phyloP scores from a whole-genome alignment of 805 yeast genomes.

The Candida montana region DNA sequence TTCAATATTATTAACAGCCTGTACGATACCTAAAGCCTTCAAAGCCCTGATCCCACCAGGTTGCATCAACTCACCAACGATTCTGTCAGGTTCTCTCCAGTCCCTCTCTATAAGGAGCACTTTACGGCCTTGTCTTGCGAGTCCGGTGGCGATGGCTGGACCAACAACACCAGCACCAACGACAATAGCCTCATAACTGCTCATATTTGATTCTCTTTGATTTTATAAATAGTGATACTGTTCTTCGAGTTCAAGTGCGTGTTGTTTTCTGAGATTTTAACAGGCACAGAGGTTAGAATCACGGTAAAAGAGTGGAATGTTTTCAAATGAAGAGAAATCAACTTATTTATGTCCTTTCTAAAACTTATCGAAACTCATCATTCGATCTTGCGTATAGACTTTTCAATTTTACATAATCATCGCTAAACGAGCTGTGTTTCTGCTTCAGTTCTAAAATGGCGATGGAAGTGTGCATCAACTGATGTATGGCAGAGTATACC shows the following conservation, averaged over 20 bases:
- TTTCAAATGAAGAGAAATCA: no score
- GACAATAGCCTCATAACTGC: conserved; percentile 70
- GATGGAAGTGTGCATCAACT: no score
- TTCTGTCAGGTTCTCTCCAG: conserved; percentile 89
- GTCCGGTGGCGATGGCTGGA: conserved; percentile 83
- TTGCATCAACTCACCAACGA: conserved; percentile 95
- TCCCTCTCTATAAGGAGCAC: conserved; percentile 79
- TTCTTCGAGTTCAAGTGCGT: no score
- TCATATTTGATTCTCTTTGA: neutral
- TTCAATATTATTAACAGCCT: conserved; percentile 66
- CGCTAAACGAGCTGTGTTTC: neutral
- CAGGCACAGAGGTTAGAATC: no score
- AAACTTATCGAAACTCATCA: neutral
- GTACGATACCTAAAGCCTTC: conserved; percentile 74
- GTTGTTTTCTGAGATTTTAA: no score
- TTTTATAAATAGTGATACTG: no score
- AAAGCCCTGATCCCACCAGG: conserved; percentile 93
- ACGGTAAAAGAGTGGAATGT: no score
- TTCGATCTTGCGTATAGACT: conserved; percentile 2
- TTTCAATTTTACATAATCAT: neutral
- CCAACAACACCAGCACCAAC: conserved; percentile 99
- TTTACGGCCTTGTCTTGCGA: conserved; percentile 84
- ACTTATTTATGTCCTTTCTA: no score
- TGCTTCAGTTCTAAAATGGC: neutral
- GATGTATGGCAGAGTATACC: no score